Conservation (phyloP, 768 basidiomycete genomes). For the Kwoniella botswanensis region DNA sequence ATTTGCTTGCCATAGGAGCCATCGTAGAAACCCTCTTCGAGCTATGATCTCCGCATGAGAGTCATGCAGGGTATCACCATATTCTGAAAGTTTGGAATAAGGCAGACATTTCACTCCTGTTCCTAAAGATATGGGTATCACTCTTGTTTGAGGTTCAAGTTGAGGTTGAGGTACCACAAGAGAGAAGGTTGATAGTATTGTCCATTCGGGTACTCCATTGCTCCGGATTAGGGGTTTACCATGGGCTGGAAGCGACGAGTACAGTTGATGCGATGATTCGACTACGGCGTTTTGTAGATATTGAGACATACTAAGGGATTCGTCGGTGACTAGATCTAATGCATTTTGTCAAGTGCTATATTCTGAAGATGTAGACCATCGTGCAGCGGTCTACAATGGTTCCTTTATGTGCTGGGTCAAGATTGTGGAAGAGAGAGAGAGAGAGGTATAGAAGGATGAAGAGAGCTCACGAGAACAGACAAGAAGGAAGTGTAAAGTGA, state of each 20-base stretch:
- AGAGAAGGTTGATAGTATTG: constrained; percentile 57
- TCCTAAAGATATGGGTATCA: constrained; percentile 14
- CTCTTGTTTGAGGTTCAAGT: not conserved
- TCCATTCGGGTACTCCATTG: constrained; percentile 56
- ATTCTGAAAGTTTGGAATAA: constrained; percentile 64
- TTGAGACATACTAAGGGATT: not conserved
- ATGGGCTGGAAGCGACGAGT: constrained; percentile 40
- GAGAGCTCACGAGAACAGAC: not conserved
- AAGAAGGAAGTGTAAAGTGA: constrained; percentile 4
- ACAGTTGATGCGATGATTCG: constrained; percentile 33
- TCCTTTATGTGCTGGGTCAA: no score
- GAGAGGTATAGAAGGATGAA: not conserved
- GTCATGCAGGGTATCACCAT: constrained; percentile 83
- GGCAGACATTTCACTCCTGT: constrained; percentile 90
- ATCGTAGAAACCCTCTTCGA: constrained; percentile 74
- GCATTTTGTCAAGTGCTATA: not conserved
- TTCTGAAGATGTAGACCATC: not conserved
- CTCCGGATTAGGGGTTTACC: constrained; percentile 53
- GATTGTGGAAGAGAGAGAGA: no score
- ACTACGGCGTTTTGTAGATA: constrained; percentile 40
- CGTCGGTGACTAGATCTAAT: not conserved
- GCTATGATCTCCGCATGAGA: constrained; percentile 93
- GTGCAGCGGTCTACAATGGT: no score
- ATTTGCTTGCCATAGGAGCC: constrained; percentile 64
- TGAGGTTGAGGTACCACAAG: constrained; percentile 29